Conservation (phyloP, 1,284 basidiomycete species). For the Ganoderma resinaceum region DNA sequence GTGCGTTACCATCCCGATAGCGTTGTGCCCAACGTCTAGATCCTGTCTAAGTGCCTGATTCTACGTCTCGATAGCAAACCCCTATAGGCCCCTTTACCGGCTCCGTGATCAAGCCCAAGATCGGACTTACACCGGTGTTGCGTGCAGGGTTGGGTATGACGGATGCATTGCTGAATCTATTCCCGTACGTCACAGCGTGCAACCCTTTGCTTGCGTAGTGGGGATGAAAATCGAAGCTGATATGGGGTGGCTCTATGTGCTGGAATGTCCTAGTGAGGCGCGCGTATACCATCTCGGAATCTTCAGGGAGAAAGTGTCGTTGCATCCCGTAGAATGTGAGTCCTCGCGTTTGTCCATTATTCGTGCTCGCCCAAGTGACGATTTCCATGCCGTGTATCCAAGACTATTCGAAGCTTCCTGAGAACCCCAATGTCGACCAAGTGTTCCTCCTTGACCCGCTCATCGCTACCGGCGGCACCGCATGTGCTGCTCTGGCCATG, state of each 20-base stretch:
- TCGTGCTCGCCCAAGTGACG: background rate
- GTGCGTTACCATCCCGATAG: slow-evolving; percentile 48
- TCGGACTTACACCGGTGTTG: slow-evolving; percentile 91
- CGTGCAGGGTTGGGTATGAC: slow-evolving; percentile 96
- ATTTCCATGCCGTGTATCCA: slow-evolving; percentile 13
- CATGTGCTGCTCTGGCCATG: slow-evolving; percentile 86
- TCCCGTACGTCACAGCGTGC: slow-evolving; percentile 62
- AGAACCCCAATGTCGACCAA: slow-evolving; percentile 77
- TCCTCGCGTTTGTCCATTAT: slow-evolving; percentile 14
- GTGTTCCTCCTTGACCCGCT: slow-evolving; percentile 91
- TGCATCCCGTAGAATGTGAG: slow-evolving; percentile 93
- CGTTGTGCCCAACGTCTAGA: background rate
- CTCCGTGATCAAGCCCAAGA: slow-evolving; percentile 68
- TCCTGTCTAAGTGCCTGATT: background rate
- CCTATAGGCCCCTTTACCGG: slow-evolving; percentile 76
- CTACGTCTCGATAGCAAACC: slow-evolving; percentile 53
- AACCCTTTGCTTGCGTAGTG: background rate
- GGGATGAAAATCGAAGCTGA: background rate
- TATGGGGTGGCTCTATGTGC: background rate
- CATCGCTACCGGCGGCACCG: slow-evolving; percentile 95
- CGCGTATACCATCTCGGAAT: slow-evolving; percentile 92
- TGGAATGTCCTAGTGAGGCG: slow-evolving; percentile 58
- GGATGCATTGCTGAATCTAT: slow-evolving; percentile 82
- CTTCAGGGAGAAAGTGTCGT: slow-evolving; percentile 87
- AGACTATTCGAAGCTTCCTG: slow-evolving; percentile 95